Base-by-base conservation (phyloP, 2,329 filamentous ascomycete genomes). In the Clarireedia hainanense region DNA sequence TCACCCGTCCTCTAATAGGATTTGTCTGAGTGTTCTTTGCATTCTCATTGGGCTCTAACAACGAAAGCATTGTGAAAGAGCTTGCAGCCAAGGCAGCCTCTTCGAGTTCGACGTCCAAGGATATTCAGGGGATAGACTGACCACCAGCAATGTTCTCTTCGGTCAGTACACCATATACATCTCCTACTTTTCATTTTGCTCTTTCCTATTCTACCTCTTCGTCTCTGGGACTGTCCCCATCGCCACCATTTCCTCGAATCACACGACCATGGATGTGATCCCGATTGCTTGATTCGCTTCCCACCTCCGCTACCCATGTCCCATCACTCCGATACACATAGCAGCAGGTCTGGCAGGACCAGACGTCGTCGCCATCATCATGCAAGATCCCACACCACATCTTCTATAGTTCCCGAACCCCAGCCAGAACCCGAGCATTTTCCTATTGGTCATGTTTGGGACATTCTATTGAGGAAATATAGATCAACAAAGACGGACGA, bases 111-210 rank as follows among this genome's bases (percentile, higher is more conserved):
- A 47, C 52, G 3, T 2, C 39, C 54, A 42, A 54, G 52, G 36
- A 14, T 30, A 36, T 24, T 50, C 17, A 14, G 39, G 17, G 48
- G 23, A 55, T 39, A 57, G 50, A 55, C 43, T 47, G 51, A 4
- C 20, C 20, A 24, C 23, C 39, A 56, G 58, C 26, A 60, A 60
- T 63, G 58, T 62, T 61, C 51, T 59, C 57, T 50, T 55, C 56
- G 50, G 58, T 63, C 30, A 61, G 61, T 61, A 47, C 34, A 39
- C 52, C 45, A 49, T 54, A 17, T 26, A 34, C 26, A 34, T 43
- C 23, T 24, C 39, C 14, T 54, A 7, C 24, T 30, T 14, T 43
- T 12, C 20, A 34, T 24, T n/a, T 46, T 26, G 40, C 43, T 42
- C 47, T 20, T 23, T 45, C 42, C 20, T 23, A 53, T 39, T 26